These are phyloP conservation scores for Cicer chorassanicum DNA, from an alignment of 306 rosid genomes.

Conservation along the genomic window DNA sequence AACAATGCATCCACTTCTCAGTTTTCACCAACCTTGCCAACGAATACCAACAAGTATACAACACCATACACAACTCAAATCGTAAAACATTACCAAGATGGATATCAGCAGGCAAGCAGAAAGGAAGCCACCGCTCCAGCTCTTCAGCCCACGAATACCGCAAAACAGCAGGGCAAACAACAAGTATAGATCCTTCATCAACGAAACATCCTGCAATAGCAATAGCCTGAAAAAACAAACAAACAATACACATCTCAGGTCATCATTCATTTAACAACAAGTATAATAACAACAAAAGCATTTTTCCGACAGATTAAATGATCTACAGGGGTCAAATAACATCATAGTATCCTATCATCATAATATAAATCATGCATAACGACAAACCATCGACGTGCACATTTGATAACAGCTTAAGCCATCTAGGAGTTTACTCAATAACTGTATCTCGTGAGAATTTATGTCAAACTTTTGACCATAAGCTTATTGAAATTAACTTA, in stretches of 20 bases:
- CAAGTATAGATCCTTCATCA: slow-evolving; percentile 81
- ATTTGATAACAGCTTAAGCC: background rate
- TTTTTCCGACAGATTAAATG: background rate
- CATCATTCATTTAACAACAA: slow-evolving; percentile 8
- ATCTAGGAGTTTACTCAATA: background rate
- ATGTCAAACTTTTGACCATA: background rate
- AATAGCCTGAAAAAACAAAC: slow-evolving; percentile 67
- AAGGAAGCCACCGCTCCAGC: slow-evolving; percentile 93
- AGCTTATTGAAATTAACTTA: background rate
- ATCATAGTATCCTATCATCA: background rate
- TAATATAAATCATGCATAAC: background rate
- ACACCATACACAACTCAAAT: background rate
- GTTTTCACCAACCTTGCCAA: background rate
- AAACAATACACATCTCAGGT: slow-evolving; percentile 5
- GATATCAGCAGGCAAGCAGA: slow-evolving; percentile 80
- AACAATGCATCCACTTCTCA: slow-evolving; percentile 28
- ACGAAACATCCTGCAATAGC: slow-evolving; percentile 85
- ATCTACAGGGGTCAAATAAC: background rate
- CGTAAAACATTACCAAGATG: slow-evolving; percentile 69
- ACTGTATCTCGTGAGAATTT: background rate
- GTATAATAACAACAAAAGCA: background rate
- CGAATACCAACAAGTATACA: slow-evolving; percentile 20
- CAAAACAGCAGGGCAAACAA: slow-evolving; percentile 95
- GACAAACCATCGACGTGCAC: background rate
- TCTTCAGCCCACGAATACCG: slow-evolving; percentile 98